Percentiles rank a stretch among this genome's conserved stretches.
phyloP scores from a whole-genome alignment of 2,329 filamentous ascomycete species.

The Xylariaceae sp. region DNA sequence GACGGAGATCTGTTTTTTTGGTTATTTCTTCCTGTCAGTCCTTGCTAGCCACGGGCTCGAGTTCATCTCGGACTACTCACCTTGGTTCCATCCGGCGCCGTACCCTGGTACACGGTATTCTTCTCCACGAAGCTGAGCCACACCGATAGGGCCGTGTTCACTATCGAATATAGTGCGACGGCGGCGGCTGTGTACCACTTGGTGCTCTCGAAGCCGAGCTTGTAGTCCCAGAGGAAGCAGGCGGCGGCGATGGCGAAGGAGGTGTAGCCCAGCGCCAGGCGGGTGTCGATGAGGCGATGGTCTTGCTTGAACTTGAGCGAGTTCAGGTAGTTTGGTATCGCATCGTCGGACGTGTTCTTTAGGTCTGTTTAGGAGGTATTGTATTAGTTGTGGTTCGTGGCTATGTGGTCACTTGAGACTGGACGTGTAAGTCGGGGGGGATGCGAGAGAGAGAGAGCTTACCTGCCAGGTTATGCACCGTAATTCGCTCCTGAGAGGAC shows the following conservation, averaged over 20 bases:
- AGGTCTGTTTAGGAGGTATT: conserved; percentile 67
- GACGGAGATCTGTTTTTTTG: conserved; percentile 68
- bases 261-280: conserved; percentile 81
- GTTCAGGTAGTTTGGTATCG: conserved; percentile 91
- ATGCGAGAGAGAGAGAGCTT: conserved; percentile 11
- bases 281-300: conserved; percentile 80
- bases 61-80: too few species aligned
- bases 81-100: conserved; percentile 61
- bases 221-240: conserved; percentile 92
- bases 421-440: conserved; percentile 1
- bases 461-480: conserved; percentile 73
- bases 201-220: conserved; percentile 85
- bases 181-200: conserved; percentile 82
- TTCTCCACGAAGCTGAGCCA: conserved; percentile 89
- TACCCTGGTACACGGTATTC: conserved; percentile 80
- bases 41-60: too few species aligned
- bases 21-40: too few species aligned
- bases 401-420: neutral
- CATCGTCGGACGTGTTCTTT: conserved; percentile 96
- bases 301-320: conserved; percentile 84
- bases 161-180: conserved; percentile 76
- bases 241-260: conserved; percentile 81
- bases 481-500: conserved; percentile 63
- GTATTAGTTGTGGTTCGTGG: conserved; percentile 8
- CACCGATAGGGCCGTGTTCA: conserved; percentile 78